These are phyloP conservation scores for Penicillium hesseltinei DNA, from an alignment of 2,329 filamentous ascomycete genomes.

Conservation along the genomic window DNA sequence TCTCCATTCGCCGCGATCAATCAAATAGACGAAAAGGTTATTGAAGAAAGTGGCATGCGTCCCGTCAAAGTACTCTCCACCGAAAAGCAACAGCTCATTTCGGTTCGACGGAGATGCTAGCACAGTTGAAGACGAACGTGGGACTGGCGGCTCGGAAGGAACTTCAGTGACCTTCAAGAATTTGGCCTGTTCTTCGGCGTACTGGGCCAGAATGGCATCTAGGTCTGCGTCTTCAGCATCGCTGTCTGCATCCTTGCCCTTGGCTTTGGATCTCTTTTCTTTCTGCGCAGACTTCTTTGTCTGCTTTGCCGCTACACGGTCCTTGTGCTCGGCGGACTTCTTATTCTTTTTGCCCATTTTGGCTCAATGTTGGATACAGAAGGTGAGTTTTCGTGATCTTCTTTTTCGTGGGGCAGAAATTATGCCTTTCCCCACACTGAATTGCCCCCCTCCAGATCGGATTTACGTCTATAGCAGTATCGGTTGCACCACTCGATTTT, in stretches of 20 bases:
- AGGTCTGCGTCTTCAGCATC: constrained; percentile 92
- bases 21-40: constrained; percentile 67
- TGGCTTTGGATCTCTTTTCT: constrained; percentile 76
- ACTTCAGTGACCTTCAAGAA: constrained; percentile 92
- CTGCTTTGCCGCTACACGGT: constrained; percentile 67
- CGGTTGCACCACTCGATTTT: not conserved
- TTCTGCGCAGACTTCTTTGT: constrained; percentile 73
- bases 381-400: constrained; percentile 4
- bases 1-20: constrained; percentile 86
- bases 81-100: constrained; percentile 87
- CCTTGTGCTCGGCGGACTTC: constrained; percentile 57
- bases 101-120: constrained; percentile 81
- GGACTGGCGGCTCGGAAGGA: constrained; percentile 67
- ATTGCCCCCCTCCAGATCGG: constrained; percentile 6
- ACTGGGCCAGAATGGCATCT: constrained; percentile 88
- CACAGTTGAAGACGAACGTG: constrained; percentile 76
- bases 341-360: constrained; percentile 56
- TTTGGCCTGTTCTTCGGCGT: constrained; percentile 86
- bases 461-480: not conserved
- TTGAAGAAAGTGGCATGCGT: constrained; percentile 72
- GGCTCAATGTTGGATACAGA: constrained; percentile 5
- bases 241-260: constrained; percentile 69
- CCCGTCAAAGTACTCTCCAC: constrained; percentile 94
- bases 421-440: constrained; percentile 22
- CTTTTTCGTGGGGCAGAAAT: constrained; percentile 25